A percentile compares a stretch with the other conserved stretches of the same genome.
These are phyloP conservation scores for Arabidopsis arenosa DNA, from an alignment of 345 rosid species.

Conservation along the genomic window DNA sequence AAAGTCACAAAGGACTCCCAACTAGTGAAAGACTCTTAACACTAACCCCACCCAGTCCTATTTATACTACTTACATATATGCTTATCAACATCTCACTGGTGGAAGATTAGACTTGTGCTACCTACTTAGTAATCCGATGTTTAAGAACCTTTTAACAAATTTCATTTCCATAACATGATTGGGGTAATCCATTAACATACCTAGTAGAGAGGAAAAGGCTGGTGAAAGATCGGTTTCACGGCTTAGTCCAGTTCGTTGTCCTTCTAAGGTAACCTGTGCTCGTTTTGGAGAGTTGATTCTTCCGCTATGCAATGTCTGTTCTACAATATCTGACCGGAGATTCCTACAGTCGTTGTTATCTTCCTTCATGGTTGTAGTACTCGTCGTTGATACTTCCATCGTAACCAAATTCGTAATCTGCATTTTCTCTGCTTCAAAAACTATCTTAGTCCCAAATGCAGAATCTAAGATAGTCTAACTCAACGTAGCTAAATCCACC, in stretches of 20 bases:
- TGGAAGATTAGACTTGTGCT: background rate
- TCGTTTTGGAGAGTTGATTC: background rate
- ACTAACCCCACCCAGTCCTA: background rate
- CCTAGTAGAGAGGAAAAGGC: conserved; percentile 21
- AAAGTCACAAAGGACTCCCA: too few relatives aligned
- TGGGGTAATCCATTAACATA: background rate
- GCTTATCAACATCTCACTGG: background rate
- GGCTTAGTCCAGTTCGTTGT: conserved; percentile 17
- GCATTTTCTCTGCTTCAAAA: conserved; percentile 33
- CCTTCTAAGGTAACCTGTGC: conserved; percentile 2
- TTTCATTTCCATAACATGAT: conserved; percentile 1
- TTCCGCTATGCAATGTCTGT: conserved; percentile 12
- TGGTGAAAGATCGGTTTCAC: conserved; percentile 26
- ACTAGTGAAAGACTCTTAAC: too few relatives aligned
- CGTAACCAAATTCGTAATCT: conserved; percentile 32
- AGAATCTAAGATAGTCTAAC: background rate
- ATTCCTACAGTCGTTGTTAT: background rate
- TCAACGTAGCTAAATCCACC: background rate
- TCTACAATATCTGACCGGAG: conserved; percentile 18
- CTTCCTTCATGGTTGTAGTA: conserved; percentile 12
- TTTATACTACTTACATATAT: background rate
- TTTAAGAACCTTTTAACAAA: background rate
- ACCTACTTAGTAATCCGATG: conserved; percentile 1
- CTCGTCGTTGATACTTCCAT: conserved; percentile 35
- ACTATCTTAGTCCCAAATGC: background rate